Conservation (phyloP, 192 early-diverging fungal genomes). For the Coemansia asiatica region DNA sequence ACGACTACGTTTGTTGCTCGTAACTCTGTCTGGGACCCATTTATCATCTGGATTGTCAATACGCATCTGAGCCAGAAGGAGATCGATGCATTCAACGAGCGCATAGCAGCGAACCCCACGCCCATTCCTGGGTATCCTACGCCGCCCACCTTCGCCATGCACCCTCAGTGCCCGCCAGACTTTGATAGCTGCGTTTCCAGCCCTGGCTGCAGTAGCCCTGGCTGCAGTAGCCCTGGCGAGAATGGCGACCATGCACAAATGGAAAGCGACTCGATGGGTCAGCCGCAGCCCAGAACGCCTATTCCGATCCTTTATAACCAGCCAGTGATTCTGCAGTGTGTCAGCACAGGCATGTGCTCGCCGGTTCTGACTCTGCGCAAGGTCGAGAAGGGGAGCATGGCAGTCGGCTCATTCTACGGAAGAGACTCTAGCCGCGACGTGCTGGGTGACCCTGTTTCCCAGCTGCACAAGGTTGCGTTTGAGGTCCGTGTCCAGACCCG, state of each 20-base stretch:
- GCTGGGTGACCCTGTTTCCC: conserved; percentile 83
- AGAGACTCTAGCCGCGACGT: conserved; percentile 53
- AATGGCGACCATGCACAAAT: conserved; percentile 8
- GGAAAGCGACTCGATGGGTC: conserved; percentile 19
- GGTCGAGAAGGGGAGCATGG: conserved; percentile 80
- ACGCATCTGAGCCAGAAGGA: conserved; percentile 58
- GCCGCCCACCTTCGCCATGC: conserved; percentile 74
- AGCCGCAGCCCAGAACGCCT: conserved; percentile 49
- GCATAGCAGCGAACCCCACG: conserved; percentile 40
- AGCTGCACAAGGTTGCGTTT: conserved; percentile 89
- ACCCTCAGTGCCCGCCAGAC: conserved; percentile 57
- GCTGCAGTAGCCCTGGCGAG: conserved; percentile 18
- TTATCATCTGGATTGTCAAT: conserved; percentile 81
- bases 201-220: too few relatives aligned
- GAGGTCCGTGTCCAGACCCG: conserved; percentile 61
- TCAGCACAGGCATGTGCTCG: conserved; percentile 81
- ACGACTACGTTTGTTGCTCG: conserved; percentile 73
- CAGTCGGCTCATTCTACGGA: conserved; percentile 60
- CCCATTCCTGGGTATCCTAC: conserved; percentile 65
- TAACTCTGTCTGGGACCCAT: conserved; percentile 82
- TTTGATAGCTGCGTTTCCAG: conserved; percentile 12
- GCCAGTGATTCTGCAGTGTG: conserved; percentile 80
- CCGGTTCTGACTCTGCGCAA: conserved; percentile 81
- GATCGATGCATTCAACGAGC: conserved; percentile 57
- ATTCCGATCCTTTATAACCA: conserved; percentile 86